Base-by-base conservation (phyloP, 345 rosid species). In the Bruguiera sexangula region DNA sequence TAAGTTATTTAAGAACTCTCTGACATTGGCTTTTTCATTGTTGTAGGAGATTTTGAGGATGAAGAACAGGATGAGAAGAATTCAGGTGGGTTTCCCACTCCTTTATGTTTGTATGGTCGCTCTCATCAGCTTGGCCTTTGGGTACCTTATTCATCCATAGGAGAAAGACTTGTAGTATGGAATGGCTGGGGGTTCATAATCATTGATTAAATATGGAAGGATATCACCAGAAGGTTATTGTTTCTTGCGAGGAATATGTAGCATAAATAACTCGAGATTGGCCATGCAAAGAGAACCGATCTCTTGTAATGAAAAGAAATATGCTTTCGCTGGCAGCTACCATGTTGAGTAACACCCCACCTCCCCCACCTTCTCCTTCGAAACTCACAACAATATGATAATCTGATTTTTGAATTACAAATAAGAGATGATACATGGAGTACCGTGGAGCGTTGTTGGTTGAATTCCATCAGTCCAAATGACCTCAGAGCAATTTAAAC, bases 71-170 rank as follows among this genome's bases (percentile, higher is more conserved):
- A 31, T 13, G 3, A 74, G 68, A 76, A 84, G 59, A 69, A 32
- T 71, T 51, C 81, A 73, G 54, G 80, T 65, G 32, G 86, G 87
- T 36, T 86, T 82, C 63, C 87, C 90, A 2, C 65, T 84, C 48
- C 68, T 84, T 5, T 86, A 76, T 65, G 83, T 84, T 58, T 82
- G 76, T 57, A 51, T 54, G 75, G 87, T 82, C 4, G 79, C 82
- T 22, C 24, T 84, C 0, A 69, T 80, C 62, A 58, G 86, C 60
- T 60, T 86, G 69, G 77, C 39, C 0, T 2, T 75, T 13, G 86
- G 88, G 54, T 84, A 80, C 75, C 39, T 71, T 16, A 67, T 68
- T 72, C 82, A 65, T 66, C 53, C 66, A 24, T 79, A 79, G 77
- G 21, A 66, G 53, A 18, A 26, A 52, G 36, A 6, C 43, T 43